A percentile compares a stretch with the other conserved stretches of the same genome.
phyloP scores from a whole-genome alignment of 768 basidiomycete genomes.

The Amanita fuliginea region DNA sequence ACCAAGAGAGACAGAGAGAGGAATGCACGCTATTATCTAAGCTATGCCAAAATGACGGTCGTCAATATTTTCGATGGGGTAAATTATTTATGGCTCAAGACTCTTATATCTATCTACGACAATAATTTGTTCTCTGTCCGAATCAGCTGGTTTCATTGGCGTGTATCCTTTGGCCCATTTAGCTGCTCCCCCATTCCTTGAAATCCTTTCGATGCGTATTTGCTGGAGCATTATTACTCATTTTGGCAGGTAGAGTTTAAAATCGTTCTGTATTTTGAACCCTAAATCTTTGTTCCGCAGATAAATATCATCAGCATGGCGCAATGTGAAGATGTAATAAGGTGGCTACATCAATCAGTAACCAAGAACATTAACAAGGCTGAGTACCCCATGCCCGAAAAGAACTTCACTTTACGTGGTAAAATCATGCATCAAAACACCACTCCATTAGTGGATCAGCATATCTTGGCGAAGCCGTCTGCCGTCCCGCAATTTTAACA shows the following conservation, averaged over 20 bases:
- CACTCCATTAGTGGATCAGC: neutral
- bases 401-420: neutral
- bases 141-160: no score
- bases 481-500: neutral
- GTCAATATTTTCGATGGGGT: neutral
- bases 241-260: constrained; percentile 3
- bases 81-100: neutral
- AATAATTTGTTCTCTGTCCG: neutral
- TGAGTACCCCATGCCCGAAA: no score
- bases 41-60: neutral
- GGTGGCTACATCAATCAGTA: neutral
- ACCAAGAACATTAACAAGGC: neutral
- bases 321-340: neutral
- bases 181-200: no score
- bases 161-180: neutral
- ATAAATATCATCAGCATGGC: neutral
- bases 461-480: neutral
- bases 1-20: neutral
- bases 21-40: neutral
- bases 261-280: neutral
- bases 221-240: neutral
- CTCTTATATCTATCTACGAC: neutral
- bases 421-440: neutral
- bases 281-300: no score
- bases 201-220: neutral